phyloP scores from a whole-genome alignment of 148 eudicot species.

The Polygonum maritimum region DNA sequence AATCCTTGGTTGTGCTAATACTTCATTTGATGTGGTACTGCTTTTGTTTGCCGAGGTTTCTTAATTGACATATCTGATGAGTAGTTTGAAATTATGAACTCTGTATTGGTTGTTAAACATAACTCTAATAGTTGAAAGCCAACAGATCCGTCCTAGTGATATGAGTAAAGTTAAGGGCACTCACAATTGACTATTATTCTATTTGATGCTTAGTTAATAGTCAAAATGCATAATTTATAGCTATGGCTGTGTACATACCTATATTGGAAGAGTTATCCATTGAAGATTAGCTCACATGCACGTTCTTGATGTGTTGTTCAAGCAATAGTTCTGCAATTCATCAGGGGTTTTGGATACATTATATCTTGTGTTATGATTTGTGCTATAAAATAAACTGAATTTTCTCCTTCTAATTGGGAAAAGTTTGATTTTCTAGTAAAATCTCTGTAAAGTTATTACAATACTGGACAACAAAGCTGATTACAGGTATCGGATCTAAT shows the following conservation, averaged over 20 bases:
- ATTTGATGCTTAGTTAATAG: background rate
- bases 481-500: conserved; percentile 23
- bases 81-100: too few relatives aligned
- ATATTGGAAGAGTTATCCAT: background rate
- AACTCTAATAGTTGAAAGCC: too few relatives aligned
- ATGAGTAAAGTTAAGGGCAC: too few relatives aligned
- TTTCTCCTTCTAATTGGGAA: background rate
- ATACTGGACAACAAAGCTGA: background rate
- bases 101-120: too few relatives aligned
- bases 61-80: too few relatives aligned
- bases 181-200: background rate
- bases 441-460: background rate
- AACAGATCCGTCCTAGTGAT: too few relatives aligned
- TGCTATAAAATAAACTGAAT: background rate
- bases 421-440: background rate
- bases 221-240: background rate
- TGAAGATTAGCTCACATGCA: background rate
- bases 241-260: background rate
- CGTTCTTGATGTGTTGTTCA: background rate
- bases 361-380: background rate
- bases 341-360: background rate
- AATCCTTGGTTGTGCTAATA: too few relatives aligned
- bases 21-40: too few relatives aligned
- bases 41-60: too few relatives aligned
- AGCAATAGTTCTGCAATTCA: background rate